Conservation (phyloP, 2,329 filamentous ascomycete genomes). For the Fusarium poae region DNA sequence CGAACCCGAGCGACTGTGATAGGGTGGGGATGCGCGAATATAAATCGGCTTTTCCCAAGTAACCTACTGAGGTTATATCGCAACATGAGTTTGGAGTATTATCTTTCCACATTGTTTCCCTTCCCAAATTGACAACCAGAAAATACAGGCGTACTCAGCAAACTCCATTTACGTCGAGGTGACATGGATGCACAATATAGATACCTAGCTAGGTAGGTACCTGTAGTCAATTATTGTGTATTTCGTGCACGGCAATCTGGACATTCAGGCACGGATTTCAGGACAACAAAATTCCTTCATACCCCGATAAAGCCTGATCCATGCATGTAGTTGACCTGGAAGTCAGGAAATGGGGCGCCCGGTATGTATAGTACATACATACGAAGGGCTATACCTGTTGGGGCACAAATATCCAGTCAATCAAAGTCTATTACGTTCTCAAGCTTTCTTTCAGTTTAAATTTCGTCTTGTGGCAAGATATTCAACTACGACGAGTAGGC, state of each 20-base stretch:
- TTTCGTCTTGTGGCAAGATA: neutral
- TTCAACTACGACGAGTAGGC: neutral
- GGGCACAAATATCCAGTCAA: neutral
- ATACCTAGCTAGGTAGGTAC: neutral
- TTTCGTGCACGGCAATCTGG: slow-evolving; percentile 14
- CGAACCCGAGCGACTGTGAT: slow-evolving; percentile 41
- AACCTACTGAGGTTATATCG: slow-evolving; percentile 1
- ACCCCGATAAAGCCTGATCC: slow-evolving; percentile 21
- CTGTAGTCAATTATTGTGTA: neutral
- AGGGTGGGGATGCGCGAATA: slow-evolving; percentile 55
- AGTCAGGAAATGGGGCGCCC: slow-evolving; percentile 7
- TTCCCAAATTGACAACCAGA: slow-evolving; percentile 11
- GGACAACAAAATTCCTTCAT: slow-evolving; percentile 11
- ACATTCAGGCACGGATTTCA: slow-evolving; percentile 10
- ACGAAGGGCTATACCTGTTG: neutral
- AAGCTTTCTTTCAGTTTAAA: neutral
- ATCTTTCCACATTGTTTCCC: neutral
- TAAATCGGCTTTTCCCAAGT: slow-evolving; percentile 48
- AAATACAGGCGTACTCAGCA: neutral
- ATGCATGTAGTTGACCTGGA: slow-evolving; percentile 15
- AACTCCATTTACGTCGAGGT: slow-evolving; percentile 2
- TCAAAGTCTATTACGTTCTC: neutral
- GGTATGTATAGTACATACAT: neutral
- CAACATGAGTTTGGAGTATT: neutral
- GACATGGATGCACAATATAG: neutral